These are phyloP conservation scores for Hanseniaspora mollemarum DNA, from an alignment of 805 yeast species.

Conservation along the genomic window DNA sequence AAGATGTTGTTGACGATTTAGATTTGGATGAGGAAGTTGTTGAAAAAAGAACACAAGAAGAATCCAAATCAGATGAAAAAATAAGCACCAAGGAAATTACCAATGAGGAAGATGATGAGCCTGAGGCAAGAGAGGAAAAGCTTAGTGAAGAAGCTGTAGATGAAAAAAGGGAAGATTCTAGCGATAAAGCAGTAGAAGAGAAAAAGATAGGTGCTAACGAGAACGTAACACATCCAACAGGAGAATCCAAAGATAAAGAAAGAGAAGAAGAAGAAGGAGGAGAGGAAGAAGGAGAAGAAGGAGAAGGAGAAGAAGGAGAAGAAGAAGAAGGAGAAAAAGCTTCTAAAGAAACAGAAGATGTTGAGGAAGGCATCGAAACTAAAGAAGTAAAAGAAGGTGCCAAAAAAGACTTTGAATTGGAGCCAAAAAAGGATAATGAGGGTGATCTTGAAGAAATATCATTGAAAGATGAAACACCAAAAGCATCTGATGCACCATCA, in stretches of 20 bases:
- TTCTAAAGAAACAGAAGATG: not conserved
- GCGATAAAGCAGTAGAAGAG: not conserved
- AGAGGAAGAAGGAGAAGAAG: slow-evolving; percentile 7
- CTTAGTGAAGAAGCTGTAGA: not conserved
- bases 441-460: slow-evolving; percentile 4
- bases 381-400: not conserved
- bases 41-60: not conserved
- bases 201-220: not conserved
- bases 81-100: not conserved
- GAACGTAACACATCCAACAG: slow-evolving; percentile 17
- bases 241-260: slow-evolving; percentile 15
- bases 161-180: not conserved
- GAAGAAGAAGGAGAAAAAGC: slow-evolving; percentile 2
- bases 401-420: too few species aligned
- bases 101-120: not conserved
- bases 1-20: slow-evolving; percentile 3
- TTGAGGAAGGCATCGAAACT: not conserved
- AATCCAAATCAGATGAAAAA: not conserved
- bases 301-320: slow-evolving; percentile 4
- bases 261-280: slow-evolving; percentile 5
- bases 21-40: not conserved
- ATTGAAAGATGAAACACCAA: not conserved
- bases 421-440: not conserved
- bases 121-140: not conserved
- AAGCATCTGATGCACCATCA: not conserved